Base-by-base conservation (phyloP, 2,329 filamentous ascomycete species). In the Aaosphaeria pasadenensis region DNA sequence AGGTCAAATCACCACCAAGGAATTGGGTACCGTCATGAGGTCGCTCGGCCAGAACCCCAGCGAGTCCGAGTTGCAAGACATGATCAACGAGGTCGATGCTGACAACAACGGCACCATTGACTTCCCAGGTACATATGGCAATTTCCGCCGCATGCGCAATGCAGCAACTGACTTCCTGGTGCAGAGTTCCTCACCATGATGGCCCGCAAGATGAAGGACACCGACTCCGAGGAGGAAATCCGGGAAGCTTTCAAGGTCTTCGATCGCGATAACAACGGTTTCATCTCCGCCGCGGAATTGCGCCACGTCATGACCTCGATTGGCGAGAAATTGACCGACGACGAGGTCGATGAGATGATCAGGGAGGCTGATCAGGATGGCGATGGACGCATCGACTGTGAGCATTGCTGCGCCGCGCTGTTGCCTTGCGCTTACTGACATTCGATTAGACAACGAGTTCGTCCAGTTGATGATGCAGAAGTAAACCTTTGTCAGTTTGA, bases 311-410 rank as follows among this genome's bases (percentile, higher is more conserved):
- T 86, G 79, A 82, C 79, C 56, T 81, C 78, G 28, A 81, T 85
- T 47, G 83, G 83, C 56, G 82, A 86, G 75, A 80, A 83, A 66
- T 69, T 85, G 65, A 82, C 80, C 43, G 81, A 73, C 57, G 79
- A 80, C 39, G 81, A 86, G 72, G 79, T 85, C 50, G 80, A 84
- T 53, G 80, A 84, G 72, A 85, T 85, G 82, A 81, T 86, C 63
- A 71, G 78, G 61, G 79, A 84, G 71, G 82, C 82, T 54, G 83
- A 86, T 60, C 78, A 82, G 73, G 79, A 86, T 63, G 81, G 80
- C 38, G 81, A 85, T 60, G 83, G 83, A 49, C 75, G 77, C 54
- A 85, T 86, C 66, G 82, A 85, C 68, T 86, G 82, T 84, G 66
- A 66, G 77, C 11, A 5, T 28, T 11, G 17, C 13, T 11, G 36